These are phyloP conservation scores for Astrocystis sublimbata DNA, from an alignment of 495 filamentous ascomycete species.

Conservation along the genomic window DNA sequence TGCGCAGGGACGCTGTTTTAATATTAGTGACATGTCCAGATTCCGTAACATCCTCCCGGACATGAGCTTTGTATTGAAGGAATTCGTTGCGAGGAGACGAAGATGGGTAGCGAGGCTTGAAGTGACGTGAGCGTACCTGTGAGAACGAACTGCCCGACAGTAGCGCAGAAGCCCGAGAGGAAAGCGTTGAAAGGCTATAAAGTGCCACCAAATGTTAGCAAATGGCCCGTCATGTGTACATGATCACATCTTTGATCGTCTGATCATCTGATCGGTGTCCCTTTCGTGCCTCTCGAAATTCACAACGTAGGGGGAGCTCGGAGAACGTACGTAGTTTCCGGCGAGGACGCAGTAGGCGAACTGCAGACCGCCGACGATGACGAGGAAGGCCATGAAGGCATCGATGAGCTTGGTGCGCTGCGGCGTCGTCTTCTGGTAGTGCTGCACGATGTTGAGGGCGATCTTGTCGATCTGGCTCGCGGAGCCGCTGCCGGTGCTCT, in stretches of 20 bases:
- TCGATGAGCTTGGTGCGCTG: slow-evolving; percentile 93
- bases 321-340: slow-evolving; percentile 85
- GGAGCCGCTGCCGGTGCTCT: slow-evolving; percentile 39
- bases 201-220: slow-evolving; percentile 20
- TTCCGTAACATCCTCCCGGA: too few relatives aligned
- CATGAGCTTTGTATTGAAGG: too few relatives aligned
- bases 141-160: slow-evolving; percentile 96
- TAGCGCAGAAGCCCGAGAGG: slow-evolving; percentile 89
- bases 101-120: background rate
- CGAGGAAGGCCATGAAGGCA: slow-evolving; percentile 87
- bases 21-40: slow-evolving; percentile 13
- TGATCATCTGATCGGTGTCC: background rate
- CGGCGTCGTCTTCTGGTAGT: slow-evolving; percentile 77
- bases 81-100: background rate
- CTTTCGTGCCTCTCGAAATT: background rate
- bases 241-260: background rate
- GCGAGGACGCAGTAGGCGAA: slow-evolving; percentile 91
- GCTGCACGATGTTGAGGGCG: slow-evolving; percentile 63
- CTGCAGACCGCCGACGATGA: slow-evolving; percentile 81
- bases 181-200: slow-evolving; percentile 96
- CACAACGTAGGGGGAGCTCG: background rate
- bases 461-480: slow-evolving; percentile 40
- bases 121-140: slow-evolving; percentile 61
- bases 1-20: slow-evolving; percentile 67
- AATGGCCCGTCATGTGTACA: background rate